Percentiles rank a stretch among this genome's conserved stretches.
Evolutionary conservation across 768 basidiomycete genomes (phyloP).

Genomic region (Tricholoma terreum): DNA sequence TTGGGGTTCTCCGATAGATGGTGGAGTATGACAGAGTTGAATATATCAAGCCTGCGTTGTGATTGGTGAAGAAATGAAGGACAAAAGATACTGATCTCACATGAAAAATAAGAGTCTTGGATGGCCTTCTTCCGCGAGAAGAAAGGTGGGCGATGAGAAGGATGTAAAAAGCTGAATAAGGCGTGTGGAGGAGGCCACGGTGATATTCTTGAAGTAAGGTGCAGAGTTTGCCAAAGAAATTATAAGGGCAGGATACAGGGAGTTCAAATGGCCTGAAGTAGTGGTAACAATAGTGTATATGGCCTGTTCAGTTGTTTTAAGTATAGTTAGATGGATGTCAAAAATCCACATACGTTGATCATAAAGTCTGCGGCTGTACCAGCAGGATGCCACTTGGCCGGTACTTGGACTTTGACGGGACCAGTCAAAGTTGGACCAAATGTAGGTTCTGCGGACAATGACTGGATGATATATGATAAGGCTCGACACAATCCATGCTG

Average conservation of each 20-base stretch:
- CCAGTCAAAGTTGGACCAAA: conserved; percentile 72
- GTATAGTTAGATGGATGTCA: conserved; percentile 1
- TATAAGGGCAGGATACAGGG: conserved; percentile 88
- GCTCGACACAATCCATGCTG: conserved; percentile 90
- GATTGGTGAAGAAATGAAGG: not conserved
- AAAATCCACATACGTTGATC: conserved; percentile 59
- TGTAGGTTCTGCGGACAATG: conserved; percentile 77
- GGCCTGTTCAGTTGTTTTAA: conserved; percentile 45
- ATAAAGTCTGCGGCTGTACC: conserved; percentile 85
- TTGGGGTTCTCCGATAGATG: conserved; percentile 84
- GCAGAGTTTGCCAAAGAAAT: conserved; percentile 88
- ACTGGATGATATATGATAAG: conserved; percentile 88
- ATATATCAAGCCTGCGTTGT: conserved; percentile 73
- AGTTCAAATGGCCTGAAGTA: conserved; percentile 76
- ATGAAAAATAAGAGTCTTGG: conserved; percentile 91
- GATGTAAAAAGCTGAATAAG: conserved; percentile 88
- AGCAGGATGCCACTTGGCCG: conserved; percentile 70
- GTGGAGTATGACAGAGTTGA: conserved; percentile 80
- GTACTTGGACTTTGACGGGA: conserved; percentile 62
- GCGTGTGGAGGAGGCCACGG: conserved; percentile 76
- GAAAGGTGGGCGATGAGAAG: conserved; percentile 85
- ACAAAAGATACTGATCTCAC: conserved; percentile 32
- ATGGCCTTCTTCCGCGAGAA: conserved; percentile 93
- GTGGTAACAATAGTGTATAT: conserved; percentile 89
- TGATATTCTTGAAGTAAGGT: conserved; percentile 80